phyloP scores from a whole-genome alignment of 2,329 filamentous ascomycete genomes.

The Aspergillus sp. region DNA sequence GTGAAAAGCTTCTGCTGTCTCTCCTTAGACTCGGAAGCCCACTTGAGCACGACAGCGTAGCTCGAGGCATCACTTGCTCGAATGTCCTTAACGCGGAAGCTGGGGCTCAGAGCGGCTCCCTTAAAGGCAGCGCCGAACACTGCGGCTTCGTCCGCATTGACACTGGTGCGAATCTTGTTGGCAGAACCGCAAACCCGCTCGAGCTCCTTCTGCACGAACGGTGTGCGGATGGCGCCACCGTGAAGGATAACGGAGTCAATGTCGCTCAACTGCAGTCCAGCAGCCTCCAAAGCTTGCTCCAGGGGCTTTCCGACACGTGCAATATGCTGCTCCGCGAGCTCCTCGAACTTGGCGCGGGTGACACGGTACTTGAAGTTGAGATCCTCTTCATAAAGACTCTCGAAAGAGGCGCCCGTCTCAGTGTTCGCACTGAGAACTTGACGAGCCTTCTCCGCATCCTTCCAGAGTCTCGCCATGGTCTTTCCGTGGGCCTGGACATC shows the following conservation, averaged over 20 bases:
- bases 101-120: slow-evolving; percentile 86
- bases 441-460: slow-evolving; percentile 82
- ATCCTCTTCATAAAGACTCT: slow-evolving; percentile 82
- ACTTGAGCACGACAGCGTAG: slow-evolving; percentile 76
- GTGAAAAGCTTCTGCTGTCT: slow-evolving; percentile 83
- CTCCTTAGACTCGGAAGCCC: slow-evolving; percentile 69
- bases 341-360: slow-evolving; percentile 76
- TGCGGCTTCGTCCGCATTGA: slow-evolving; percentile 95
- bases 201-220: slow-evolving; percentile 88
- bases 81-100: slow-evolving; percentile 98
- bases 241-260: slow-evolving; percentile 91
- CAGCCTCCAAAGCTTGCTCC: slow-evolving; percentile 70
- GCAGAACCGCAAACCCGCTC: slow-evolving; percentile 71
- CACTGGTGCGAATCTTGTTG: slow-evolving; percentile 85
- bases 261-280: slow-evolving; percentile 72
- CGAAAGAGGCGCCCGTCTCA: slow-evolving; percentile 77
- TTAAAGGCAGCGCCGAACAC: slow-evolving; percentile 96
- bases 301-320: slow-evolving; percentile 70
- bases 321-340: slow-evolving; percentile 68
- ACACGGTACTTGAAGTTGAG: slow-evolving; percentile 93
- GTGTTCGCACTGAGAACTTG: slow-evolving; percentile 93
- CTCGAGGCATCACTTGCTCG: slow-evolving; percentile 73
- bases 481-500: slow-evolving; percentile 72
- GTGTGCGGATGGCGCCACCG: slow-evolving; percentile 85
- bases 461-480: slow-evolving; percentile 84